Base-by-base conservation (phyloP, 257 asterid species). In the Haberlea rhodopensis region DNA sequence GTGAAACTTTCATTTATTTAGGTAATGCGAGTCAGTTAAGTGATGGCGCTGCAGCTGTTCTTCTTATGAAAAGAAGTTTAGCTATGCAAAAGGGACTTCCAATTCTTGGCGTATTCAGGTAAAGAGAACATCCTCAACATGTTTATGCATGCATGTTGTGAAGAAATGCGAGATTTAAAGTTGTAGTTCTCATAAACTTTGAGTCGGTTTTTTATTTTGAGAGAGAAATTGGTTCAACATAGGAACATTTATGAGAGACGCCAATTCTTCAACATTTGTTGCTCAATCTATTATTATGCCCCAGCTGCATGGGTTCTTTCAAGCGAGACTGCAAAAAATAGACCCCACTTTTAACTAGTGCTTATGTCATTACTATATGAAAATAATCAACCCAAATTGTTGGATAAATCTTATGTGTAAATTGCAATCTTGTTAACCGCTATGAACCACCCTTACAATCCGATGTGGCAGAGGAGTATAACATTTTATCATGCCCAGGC, bases 41-140 rank as follows among this genome's bases (percentile, higher is more conserved):
- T 66, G 98, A 91, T 72, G 98, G 96, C 45, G 98, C 98, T 46
- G 98, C 86, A 66, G 98, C 95, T 67, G 98, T 91, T 66, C 98
- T 91, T 66, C 90, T 91, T 66, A 91, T 88, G 98, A 91, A 79
- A 80, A 85, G 98, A 77, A 88, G 95, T 59, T 51, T 79, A 54
- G 98, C 98, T 10, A 49, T 67, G 70, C 71, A 83, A 59, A 91
- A 87, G 78, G 92, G 96, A 61, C 82, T 91, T 73, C 95, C 92
- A 2, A 75, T 91, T 82, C 90, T 88, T 57, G 98, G 98, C 15
- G 70, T 83, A 49, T 83, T 85, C 85, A 81, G 98, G 98, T 88
- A 63, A 48, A 32, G 53, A 73, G 9, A 23, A n/a, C 37, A 16
- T 66, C 34, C 57, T 27, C 11, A 20, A 20, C 16, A 65, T 25